These are phyloP conservation scores for Xylariaceae sp. DNA, from an alignment of 2,329 filamentous ascomycete species.

Conservation along the genomic window DNA sequence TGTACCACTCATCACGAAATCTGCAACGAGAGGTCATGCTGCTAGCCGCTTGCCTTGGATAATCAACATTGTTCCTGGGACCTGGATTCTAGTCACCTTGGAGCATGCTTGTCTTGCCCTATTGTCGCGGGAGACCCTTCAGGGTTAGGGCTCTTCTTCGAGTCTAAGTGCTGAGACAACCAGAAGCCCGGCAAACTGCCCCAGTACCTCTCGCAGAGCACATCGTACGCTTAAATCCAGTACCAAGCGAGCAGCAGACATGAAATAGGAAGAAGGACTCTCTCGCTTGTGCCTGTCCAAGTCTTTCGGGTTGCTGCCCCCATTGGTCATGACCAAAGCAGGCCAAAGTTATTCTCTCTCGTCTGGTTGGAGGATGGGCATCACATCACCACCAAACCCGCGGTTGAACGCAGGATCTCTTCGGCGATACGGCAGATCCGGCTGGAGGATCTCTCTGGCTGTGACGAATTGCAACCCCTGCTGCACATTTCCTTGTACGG, in stretches of 20 bases:
- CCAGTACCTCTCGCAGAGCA: no score
- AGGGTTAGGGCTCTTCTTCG: no score
- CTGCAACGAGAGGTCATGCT: constrained; percentile 16
- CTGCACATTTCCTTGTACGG: constrained; percentile 14
- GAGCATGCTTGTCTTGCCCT: constrained; percentile 17
- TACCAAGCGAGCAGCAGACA: no score
- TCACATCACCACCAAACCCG: constrained; percentile 1
- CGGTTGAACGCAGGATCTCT: constrained; percentile 10
- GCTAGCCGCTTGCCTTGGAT: constrained; percentile 10
- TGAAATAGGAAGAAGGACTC: not conserved
- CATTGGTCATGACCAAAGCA: not conserved
- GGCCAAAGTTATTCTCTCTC: constrained; percentile 1
- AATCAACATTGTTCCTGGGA: constrained; percentile 15
- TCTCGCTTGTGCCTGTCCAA: not conserved
- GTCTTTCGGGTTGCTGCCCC: not conserved
- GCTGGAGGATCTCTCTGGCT: not conserved
- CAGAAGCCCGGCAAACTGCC: no score
- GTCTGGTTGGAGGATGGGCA: not conserved
- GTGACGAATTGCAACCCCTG: not conserved
- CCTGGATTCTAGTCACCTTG: constrained; percentile 8
- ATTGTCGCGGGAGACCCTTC: constrained; percentile 3
- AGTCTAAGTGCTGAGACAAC: no score
- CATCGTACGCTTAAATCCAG: no score
- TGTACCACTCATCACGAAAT: constrained; percentile 8
- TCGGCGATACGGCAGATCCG: not conserved